Evolutionary conservation across 2,329 filamentous ascomycete species (phyloP).

Genomic region (Cucurbitaria berberidis): DNA sequence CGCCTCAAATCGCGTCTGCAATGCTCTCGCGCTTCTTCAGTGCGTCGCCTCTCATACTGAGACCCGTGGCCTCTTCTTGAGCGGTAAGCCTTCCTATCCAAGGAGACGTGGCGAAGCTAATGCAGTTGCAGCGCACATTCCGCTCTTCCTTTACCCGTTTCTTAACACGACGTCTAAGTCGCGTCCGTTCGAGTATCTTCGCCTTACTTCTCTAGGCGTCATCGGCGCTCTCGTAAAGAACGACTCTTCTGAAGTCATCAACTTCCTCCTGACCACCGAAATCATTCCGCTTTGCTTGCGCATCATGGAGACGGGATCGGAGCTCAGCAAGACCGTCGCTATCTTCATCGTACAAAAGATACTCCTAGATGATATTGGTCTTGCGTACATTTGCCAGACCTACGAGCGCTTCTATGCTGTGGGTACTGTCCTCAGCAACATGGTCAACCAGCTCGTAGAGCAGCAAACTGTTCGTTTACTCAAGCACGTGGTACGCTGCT

Average conservation of each 20-base stretch:
- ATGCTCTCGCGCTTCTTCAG: slow-evolving; percentile 91
- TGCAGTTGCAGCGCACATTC: slow-evolving; percentile 78
- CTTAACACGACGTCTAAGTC: slow-evolving; percentile 99
- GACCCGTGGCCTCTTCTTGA: slow-evolving; percentile 89
- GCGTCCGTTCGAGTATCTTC: slow-evolving; percentile 94
- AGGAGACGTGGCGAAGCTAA: slow-evolving; percentile 17
- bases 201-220: slow-evolving; percentile 92
- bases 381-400: slow-evolving; percentile 98
- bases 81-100: slow-evolving; percentile 63
- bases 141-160: slow-evolving; percentile 96
- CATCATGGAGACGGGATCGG: slow-evolving; percentile 99
- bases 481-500: slow-evolving; percentile 97
- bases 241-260: slow-evolving; percentile 97
- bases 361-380: slow-evolving; percentile 89
- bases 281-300: slow-evolving; percentile 97
- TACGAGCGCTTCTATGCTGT: slow-evolving; percentile 99
- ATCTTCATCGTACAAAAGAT: slow-evolving; percentile 99
- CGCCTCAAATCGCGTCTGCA: slow-evolving; percentile 97
- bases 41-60: slow-evolving; percentile 98
- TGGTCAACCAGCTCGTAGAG: slow-evolving; percentile 97
- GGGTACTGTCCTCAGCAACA: slow-evolving; percentile 95
- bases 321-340: slow-evolving; percentile 97
- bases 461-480: slow-evolving; percentile 94
- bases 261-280: slow-evolving; percentile 96
- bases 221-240: slow-evolving; percentile 98